Conservation (phyloP, 73 alveolate species). For the Symbiodinium natans region DNA sequence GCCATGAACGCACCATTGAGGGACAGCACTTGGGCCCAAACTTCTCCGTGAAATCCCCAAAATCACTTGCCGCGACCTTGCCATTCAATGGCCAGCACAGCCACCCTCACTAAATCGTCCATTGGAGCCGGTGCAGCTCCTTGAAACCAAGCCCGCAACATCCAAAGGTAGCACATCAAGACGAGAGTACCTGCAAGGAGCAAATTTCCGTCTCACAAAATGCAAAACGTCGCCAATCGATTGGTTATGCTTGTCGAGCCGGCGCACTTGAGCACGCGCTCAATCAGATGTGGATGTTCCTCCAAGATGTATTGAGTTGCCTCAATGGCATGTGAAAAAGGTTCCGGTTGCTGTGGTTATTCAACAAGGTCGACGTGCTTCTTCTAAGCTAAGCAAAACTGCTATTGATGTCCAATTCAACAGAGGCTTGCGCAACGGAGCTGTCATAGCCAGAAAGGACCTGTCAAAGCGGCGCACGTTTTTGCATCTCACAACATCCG, state of each 20-base stretch:
- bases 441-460: conserved; percentile 30
- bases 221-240: background rate
- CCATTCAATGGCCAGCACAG: background rate
- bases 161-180: conserved; percentile 73
- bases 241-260: background rate
- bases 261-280: conserved; percentile 85
- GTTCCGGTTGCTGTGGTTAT: too few relatives aligned
- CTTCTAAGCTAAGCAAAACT: background rate
- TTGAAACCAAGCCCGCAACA: background rate
- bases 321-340: background rate
- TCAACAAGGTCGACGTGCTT: too few relatives aligned
- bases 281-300: conserved; percentile 63
- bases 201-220: background rate
- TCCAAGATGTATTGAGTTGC: conserved; percentile 31
- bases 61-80: conserved; percentile 47
- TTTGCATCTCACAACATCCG: background rate
- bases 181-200: conserved; percentile 42
- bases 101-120: too few relatives aligned
- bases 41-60: conserved; percentile 75
- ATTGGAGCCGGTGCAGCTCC: too few relatives aligned
- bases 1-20: background rate
- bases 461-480: background rate
- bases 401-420: background rate
- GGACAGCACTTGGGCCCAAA: background rate
- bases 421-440: conserved; percentile 28